Conservation (phyloP, 257 asterid genomes). For the Asclepias syriaca region DNA sequence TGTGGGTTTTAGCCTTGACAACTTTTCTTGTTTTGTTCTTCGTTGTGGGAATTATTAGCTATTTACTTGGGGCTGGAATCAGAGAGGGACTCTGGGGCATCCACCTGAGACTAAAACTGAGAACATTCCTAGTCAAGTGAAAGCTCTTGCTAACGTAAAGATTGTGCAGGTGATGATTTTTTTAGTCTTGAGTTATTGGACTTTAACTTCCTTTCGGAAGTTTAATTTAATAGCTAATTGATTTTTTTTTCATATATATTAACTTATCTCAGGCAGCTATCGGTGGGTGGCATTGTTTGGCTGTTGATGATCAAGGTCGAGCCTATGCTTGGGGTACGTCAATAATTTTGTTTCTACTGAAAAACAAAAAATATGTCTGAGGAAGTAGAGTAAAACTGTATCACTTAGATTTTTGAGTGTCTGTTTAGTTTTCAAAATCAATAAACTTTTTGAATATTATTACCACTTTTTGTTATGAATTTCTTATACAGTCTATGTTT, state of each 20-base stretch:
- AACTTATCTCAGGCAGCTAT: constrained; percentile 76
- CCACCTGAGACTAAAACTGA: constrained; percentile 86
- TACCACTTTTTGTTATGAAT: constrained; percentile 1
- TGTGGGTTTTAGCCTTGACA: neutral
- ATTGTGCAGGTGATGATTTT: constrained; percentile 71
- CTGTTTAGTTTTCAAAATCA: neutral
- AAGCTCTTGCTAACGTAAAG: constrained; percentile 70
- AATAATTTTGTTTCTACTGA: constrained; percentile 5
- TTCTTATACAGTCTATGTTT: neutral
- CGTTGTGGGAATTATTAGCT: constrained; percentile 35
- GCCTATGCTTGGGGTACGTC: constrained; percentile 96
- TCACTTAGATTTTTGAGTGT: neutral
- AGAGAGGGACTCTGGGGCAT: constrained; percentile 95
- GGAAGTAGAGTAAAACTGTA: neutral
- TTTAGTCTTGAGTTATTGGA: neutral
- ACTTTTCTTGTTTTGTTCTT: neutral
- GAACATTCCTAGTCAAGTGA: constrained; percentile 87
- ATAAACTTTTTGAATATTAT: neutral
- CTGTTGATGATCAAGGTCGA: constrained; percentile 93
- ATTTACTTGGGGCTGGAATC: constrained; percentile 99
- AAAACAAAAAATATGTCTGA: neutral
- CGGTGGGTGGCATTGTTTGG: constrained; percentile 99
- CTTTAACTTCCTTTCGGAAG: constrained; percentile 4
- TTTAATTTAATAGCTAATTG: neutral
- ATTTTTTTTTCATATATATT: neutral